Evolutionary conservation across 176 grass and related monocot genomes (phyloP), one percentile per base, ranked within the genome.

Genomic region (Saccharum officinarum): DNA sequence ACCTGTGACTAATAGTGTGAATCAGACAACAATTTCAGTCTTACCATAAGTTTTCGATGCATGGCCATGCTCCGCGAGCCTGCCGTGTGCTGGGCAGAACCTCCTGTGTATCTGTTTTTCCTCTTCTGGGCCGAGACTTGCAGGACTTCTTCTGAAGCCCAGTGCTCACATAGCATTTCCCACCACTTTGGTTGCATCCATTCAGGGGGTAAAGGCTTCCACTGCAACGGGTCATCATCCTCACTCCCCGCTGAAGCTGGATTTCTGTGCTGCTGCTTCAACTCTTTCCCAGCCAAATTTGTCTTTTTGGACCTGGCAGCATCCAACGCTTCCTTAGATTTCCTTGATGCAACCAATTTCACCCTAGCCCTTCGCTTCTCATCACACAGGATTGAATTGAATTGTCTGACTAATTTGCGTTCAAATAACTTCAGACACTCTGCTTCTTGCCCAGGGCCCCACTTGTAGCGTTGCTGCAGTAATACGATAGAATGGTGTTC

Each of bases 1-100:
- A 44, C 47, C 36, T 12, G 3, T 83, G 66, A 77, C 10, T 20
- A 88, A 83, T 40, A 71, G 61, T 77, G 34, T 50, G 40, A 64
- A 54, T 76, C 31, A 76, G 42, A 14, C 40, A 83, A 45, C 18
- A 82, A 82, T 46, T 6, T 33, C 54, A 63, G 26, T 78, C 80
- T 64, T 78, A 88, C 86, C 86, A 88, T 88, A 25, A 78, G 80
- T 72, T 88, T 70, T 33, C 74, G 86, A 67, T 88, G 86, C 86
- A 88, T 88, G 67, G 74, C 81, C 72, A 88, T 88, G 80, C 80
- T 88, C 74, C 80, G 66, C 25, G 86, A 88, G 67, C 86, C 86
- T 63, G 74, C 74, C 6, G 86, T 88, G 86, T 88, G 86, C 40
- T 78, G 86, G 67, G 80, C 80, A n/a, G 31, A 71, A 36, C 86